phyloP scores from a whole-genome alignment of 2,329 filamentous ascomycete species.

The Byssothecium circinans region DNA sequence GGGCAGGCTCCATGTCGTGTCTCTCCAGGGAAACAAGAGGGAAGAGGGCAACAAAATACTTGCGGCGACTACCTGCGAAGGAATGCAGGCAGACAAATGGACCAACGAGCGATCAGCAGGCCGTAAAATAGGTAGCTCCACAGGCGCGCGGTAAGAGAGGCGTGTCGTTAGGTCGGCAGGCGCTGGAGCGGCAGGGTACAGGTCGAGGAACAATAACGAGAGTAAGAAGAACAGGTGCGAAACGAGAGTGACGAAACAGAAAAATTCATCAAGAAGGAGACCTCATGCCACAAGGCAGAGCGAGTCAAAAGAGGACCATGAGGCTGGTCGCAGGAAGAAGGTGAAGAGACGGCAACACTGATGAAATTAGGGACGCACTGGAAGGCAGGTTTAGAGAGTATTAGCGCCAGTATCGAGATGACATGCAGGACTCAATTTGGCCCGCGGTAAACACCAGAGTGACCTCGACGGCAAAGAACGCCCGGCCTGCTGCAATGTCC shows the following conservation, averaged over 20 bases:
- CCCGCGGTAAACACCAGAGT: conserved; percentile 9
- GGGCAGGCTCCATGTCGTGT: conserved; percentile 46
- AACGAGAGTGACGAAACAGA: conserved; percentile 37
- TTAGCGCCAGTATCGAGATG: conserved; percentile 11
- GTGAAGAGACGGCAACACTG: conserved; percentile 12
- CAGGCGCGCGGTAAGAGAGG: conserved; percentile 33
- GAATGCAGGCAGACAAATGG: conserved; percentile 40
- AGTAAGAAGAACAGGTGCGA: conserved; percentile 28
- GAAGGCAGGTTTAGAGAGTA: conserved; percentile 8
- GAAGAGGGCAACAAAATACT: conserved; percentile 36
- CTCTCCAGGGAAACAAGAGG: conserved; percentile 23
- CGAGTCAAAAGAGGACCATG: conserved; percentile 25
- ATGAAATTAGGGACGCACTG: conserved; percentile 16
- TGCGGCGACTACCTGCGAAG: conserved; percentile 22
- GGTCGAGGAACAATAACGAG: conserved; percentile 25
- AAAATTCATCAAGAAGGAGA: conserved; percentile 27
- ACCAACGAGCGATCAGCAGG: conserved; percentile 39
- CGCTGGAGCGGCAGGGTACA: conserved; percentile 14
- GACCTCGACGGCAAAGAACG: not conserved
- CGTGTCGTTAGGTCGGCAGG: conserved; percentile 25
- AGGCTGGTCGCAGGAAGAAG: conserved; percentile 24
- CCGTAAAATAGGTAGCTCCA: conserved; percentile 35
- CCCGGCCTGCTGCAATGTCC: not conserved
- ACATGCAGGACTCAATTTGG: conserved; percentile 16
- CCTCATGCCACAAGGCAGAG: conserved; percentile 36